Conservation (phyloP, 1,284 basidiomycete species). For the Coniferiporia sulphurascens region DNA sequence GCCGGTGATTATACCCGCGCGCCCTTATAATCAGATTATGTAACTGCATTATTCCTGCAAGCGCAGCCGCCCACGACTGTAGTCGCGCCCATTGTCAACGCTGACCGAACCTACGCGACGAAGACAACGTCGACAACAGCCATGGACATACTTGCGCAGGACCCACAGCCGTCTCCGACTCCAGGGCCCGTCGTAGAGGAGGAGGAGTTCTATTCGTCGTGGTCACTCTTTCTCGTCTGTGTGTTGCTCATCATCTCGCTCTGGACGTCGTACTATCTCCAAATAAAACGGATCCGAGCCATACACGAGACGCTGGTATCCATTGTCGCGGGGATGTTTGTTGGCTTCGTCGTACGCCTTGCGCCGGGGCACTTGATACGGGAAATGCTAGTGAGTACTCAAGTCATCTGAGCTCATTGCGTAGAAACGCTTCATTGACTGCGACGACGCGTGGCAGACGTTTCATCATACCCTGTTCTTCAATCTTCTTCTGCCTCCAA, state of each 20-base stretch:
- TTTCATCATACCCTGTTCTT: slow-evolving; percentile 99
- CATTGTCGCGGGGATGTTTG: slow-evolving; percentile 94
- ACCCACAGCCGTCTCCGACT: slow-evolving; percentile 1
- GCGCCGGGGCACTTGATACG: slow-evolving; percentile 92
- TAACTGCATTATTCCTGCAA: too few relatives aligned
- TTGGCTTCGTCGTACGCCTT: slow-evolving; percentile 87
- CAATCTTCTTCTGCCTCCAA: slow-evolving; percentile 94
- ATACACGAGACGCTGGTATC: slow-evolving; percentile 97
- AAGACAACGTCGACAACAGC: neutral
- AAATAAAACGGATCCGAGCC: slow-evolving; percentile 92
- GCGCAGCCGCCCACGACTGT: too few relatives aligned
- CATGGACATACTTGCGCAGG: neutral
- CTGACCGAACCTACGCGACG: neutral
- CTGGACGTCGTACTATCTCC: slow-evolving; percentile 96
- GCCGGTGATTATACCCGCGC: too few relatives aligned
- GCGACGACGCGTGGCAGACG: slow-evolving; percentile 45
- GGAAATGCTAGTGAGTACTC: slow-evolving; percentile 84
- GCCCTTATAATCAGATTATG: too few relatives aligned
- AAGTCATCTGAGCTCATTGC: neutral
- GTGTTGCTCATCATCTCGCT: slow-evolving; percentile 90
- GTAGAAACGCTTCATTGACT: neutral
- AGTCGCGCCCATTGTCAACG: too few relatives aligned
- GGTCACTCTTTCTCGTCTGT: slow-evolving; percentile 94
- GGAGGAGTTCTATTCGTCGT: slow-evolving; percentile 89
- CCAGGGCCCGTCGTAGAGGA: slow-evolving; percentile 50